These are phyloP conservation scores for Coemansia sp. DNA, from an alignment of 192 early-diverging fungal genomes.

Conservation along the genomic window DNA sequence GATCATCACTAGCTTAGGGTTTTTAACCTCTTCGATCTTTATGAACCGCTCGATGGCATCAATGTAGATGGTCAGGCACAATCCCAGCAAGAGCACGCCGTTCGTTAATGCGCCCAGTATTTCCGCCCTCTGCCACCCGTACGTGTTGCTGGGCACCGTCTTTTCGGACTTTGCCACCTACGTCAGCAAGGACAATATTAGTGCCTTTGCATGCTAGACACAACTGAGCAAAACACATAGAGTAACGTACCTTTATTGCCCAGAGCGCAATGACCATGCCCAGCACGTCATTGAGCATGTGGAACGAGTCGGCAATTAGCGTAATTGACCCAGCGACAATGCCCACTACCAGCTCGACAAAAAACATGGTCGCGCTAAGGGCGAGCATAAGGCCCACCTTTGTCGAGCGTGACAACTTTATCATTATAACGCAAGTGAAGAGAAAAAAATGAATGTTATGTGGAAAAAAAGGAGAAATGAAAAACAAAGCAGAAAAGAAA, in stretches of 20 bases:
- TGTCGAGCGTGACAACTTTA: slow-evolving; percentile 56
- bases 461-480: slow-evolving; percentile 15
- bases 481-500: not conserved
- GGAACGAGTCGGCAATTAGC: slow-evolving; percentile 90
- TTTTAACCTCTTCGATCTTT: slow-evolving; percentile 66
- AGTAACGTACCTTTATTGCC: slow-evolving; percentile 64
- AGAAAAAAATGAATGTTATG: not conserved
- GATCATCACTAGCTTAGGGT: slow-evolving; percentile 74
- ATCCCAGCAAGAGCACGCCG: slow-evolving; percentile 85
- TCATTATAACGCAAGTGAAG: slow-evolving; percentile 4
- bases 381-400: slow-evolving; percentile 64
- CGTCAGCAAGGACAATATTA: not conserved
- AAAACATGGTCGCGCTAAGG: slow-evolving; percentile 71
- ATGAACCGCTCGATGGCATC: slow-evolving; percentile 86
- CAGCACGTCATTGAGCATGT: slow-evolving; percentile 87
- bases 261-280: slow-evolving; percentile 78
- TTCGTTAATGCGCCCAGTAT: slow-evolving; percentile 92
- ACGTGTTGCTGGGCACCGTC: slow-evolving; percentile 70
- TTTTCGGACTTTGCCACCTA: slow-evolving; percentile 65
- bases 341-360: slow-evolving; percentile 82
- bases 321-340: slow-evolving; percentile 76
- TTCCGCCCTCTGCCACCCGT: slow-evolving; percentile 91
- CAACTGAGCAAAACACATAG: not conserved
- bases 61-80: slow-evolving; percentile 89
- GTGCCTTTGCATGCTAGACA: not conserved